Evolutionary conservation across 2,329 filamentous ascomycete genomes (phyloP), one percentile per base, ranked within the genome.

Genomic region (Ophiostoma pallidulum): DNA sequence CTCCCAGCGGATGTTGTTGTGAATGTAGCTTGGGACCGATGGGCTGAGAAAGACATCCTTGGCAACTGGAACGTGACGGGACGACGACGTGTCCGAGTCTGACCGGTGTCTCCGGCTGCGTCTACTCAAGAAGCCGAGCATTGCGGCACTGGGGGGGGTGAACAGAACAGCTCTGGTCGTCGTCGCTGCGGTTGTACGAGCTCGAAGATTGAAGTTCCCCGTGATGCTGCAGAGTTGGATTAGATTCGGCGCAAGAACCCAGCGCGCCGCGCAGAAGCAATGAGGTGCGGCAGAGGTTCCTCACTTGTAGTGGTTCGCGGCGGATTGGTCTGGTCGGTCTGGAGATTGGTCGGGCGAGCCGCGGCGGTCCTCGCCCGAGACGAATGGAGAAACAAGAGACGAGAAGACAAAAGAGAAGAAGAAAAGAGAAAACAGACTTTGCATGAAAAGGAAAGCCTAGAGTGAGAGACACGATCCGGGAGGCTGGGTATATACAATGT

Each of bases 41-140:
- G 46, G 16, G 10, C 35, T 35, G 8, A 47, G 31, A 2, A 37
- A 40, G 8, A 48, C 22, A 4, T 49, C 43, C 4, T 50, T 44
- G 3, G 28, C 47, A 10, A 33, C 14, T 1, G 44, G 22, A n/a
- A 33, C 16, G 8, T 18, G 22, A 16, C 2, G 8, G 2, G 31
- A 13, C 5, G 41, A n/a, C n/a, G 39, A 36, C 3, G 29, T n/a
- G 4, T 26, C 35, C 8, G 48, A 43, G n/a, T 19, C 26, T 4
- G 31, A 35, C 1, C 26, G 35, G n/a, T 40, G 38, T 12, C 47
- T 38, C 2, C 50, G 48, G 13, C 22, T 35, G 24, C 51, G 48
- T 4, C 47, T 45, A 4, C 50, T 33, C 26, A 55, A 49, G 2
- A 55, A 8, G 36, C 35, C 50, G 19, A 45, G 12, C 4, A 53